Percentiles rank a stretch among this genome's conserved stretches.
These are phyloP conservation scores for Phaseolus coccineus DNA, from an alignment of 331 rosid species.

Conservation along the genomic window DNA sequence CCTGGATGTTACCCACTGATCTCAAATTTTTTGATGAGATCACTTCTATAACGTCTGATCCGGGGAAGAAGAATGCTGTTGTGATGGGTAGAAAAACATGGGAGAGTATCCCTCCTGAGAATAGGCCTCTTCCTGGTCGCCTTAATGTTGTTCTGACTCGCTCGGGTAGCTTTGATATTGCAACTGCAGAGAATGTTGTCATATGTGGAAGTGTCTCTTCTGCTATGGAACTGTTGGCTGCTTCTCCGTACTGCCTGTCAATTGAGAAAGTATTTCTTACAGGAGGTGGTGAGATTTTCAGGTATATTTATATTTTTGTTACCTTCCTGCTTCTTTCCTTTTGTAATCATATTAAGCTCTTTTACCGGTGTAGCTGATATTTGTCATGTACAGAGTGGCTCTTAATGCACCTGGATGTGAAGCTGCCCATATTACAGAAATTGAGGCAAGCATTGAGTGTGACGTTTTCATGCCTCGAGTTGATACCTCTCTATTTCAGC, in stretches of 20 bases:
- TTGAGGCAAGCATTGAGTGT: slow-evolving; percentile 76
- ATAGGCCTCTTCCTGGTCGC: slow-evolving; percentile 83
- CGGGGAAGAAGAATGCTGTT: slow-evolving; percentile 86
- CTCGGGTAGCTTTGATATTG: slow-evolving; percentile 93
- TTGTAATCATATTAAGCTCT: slow-evolving; percentile 29
- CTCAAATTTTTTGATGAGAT: slow-evolving; percentile 74
- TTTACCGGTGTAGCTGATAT: slow-evolving; percentile 27
- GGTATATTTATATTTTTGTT: slow-evolving; percentile 50
- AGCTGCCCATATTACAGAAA: slow-evolving; percentile 89
- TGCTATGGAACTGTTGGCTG: slow-evolving; percentile 89
- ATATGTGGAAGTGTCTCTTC: slow-evolving; percentile 87
- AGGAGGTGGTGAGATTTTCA: slow-evolving; percentile 88
- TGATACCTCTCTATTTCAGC: slow-evolving; percentile 79
- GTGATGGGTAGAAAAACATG: slow-evolving; percentile 96
- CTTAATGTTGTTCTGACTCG: slow-evolving; percentile 95
- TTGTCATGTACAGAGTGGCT: slow-evolving; percentile 74
- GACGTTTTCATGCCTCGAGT: slow-evolving; percentile 79
- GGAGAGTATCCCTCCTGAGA: slow-evolving; percentile 78
- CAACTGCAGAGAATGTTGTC: slow-evolving; percentile 91
- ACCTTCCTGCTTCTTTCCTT: slow-evolving; percentile 10
- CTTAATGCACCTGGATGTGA: slow-evolving; percentile 90
- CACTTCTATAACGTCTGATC: slow-evolving; percentile 71
- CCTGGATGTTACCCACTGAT: slow-evolving; percentile 88
- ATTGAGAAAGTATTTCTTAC: slow-evolving; percentile 93
- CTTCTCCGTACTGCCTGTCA: slow-evolving; percentile 92